A percentile compares a stretch with the other conserved stretches of the same genome.
Conservation (phyloP, 257 asterid genomes). For the Fraxinus cuspidata region DNA sequence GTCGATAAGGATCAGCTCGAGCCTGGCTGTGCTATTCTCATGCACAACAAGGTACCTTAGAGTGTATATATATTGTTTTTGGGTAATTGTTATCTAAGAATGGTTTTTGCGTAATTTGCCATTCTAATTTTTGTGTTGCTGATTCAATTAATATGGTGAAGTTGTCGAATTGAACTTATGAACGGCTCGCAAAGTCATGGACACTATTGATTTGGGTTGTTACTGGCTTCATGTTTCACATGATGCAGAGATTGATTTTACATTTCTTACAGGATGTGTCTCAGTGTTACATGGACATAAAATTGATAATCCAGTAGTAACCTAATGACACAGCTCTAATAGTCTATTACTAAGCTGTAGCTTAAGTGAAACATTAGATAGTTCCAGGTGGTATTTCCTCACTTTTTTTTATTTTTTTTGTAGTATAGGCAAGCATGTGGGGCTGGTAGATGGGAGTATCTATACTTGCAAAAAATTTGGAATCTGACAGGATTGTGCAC, state of each 20-base stretch:
- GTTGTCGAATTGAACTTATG: neutral
- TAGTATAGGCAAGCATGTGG: neutral
- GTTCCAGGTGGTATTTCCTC: neutral
- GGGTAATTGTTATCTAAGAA: neutral
- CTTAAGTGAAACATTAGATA: neutral
- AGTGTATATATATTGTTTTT: neutral
- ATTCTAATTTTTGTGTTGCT: neutral
- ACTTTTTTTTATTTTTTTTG: neutral
- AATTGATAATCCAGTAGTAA: neutral
- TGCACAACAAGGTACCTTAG: conserved; percentile 79
- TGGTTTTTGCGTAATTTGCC: neutral
- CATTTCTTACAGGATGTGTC: neutral
- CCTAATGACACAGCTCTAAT: neutral
- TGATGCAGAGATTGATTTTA: neutral
- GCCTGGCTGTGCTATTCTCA: conserved; percentile 91
- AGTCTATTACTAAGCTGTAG: no score
- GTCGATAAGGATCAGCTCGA: conserved; percentile 93
- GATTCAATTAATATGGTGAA: neutral
- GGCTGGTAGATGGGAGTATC: neutral
- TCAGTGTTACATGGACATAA: neutral
- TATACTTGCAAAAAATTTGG: neutral
- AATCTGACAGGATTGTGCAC: neutral
- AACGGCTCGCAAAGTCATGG: neutral
- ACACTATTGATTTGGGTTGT: neutral
- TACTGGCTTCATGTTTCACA: neutral